A percentile compares a stretch with the other conserved stretches of the same genome.
Evolutionary conservation across 192 early-diverging fungal genomes (phyloP).

Genomic region (Entomortierella beljakovae): DNA sequence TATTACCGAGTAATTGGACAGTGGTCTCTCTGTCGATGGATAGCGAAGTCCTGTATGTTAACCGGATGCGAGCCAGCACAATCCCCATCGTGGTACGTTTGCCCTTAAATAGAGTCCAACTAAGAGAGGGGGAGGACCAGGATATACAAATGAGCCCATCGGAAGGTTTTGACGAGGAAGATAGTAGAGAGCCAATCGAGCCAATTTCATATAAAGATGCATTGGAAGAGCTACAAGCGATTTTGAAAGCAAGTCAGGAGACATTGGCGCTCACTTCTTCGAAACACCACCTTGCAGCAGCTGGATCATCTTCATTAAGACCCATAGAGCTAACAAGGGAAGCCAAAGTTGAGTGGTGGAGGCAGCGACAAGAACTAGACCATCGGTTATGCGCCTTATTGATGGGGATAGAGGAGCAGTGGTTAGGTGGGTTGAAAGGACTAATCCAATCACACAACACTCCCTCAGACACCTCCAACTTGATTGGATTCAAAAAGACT

Average conservation of each 20-base stretch:
- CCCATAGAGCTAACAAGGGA: conserved; percentile 54
- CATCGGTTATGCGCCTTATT: conserved; percentile 72
- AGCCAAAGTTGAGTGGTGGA: conserved; percentile 90
- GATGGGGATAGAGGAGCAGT: conserved; percentile 74
- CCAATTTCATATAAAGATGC: conserved; percentile 61
- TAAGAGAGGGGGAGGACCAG: conserved; percentile 31
- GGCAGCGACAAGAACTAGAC: conserved; percentile 76
- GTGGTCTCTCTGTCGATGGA: conserved; percentile 87
- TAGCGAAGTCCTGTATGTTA: conserved; percentile 76
- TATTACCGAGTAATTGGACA: conserved; percentile 76
- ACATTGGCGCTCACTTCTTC: conserved; percentile 63
- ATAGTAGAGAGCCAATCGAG: conserved; percentile 9
- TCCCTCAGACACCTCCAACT: conserved; percentile 13
- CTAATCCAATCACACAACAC: conserved; percentile 54
- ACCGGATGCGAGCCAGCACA: conserved; percentile 61
- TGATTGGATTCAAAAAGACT: conserved; percentile 60
- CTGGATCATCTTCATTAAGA: background rate
- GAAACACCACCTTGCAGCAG: conserved; percentile 24
- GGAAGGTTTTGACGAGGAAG: conserved; percentile 37
- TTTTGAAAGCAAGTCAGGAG: conserved; percentile 77
- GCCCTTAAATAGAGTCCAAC: conserved; percentile 71
- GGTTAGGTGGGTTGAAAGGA: conserved; percentile 89
- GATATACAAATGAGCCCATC: background rate
- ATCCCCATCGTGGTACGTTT: conserved; percentile 75
- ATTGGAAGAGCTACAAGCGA: conserved; percentile 71